These are phyloP conservation scores for Diaporthe citri DNA, from an alignment of 2,329 filamentous ascomycete genomes.

Conservation along the genomic window DNA sequence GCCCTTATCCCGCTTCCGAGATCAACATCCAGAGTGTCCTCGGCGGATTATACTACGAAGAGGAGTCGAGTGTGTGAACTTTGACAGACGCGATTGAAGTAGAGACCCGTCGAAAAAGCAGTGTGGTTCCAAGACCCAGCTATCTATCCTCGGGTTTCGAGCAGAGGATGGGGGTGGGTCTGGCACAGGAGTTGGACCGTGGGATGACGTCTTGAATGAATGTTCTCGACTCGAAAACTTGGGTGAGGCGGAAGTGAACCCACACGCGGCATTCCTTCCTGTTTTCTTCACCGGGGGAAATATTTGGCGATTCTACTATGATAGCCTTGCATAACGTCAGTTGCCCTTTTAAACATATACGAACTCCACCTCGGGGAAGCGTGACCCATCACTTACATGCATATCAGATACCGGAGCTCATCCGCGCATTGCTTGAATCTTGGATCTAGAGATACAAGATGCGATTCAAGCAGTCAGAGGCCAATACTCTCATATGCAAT, in stretches of 20 bases:
- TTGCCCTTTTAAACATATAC: background rate
- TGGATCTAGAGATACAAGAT: background rate
- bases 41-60: conserved; percentile 10
- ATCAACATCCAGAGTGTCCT: background rate
- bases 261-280: background rate
- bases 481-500: too few relatives aligned
- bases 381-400: background rate
- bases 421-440: background rate
- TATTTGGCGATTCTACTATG: background rate
- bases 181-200: conserved; percentile 12
- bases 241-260: background rate
- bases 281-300: background rate
- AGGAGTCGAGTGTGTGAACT: background rate
- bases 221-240: conserved; percentile 7
- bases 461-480: background rate
- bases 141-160: conserved; percentile 11
- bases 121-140: conserved; percentile 7
- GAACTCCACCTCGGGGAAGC: background rate
- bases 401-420: background rate
- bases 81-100: background rate
- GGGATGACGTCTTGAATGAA: conserved; percentile 4
- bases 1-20: background rate
- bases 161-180: conserved; percentile 23
- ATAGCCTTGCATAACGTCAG: background rate
- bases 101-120: background rate